A percentile compares a stretch with the other conserved stretches of the same genome.
Evolutionary conservation across 2,329 filamentous ascomycete genomes (phyloP).

Genomic region (Microdochium paspali): DNA sequence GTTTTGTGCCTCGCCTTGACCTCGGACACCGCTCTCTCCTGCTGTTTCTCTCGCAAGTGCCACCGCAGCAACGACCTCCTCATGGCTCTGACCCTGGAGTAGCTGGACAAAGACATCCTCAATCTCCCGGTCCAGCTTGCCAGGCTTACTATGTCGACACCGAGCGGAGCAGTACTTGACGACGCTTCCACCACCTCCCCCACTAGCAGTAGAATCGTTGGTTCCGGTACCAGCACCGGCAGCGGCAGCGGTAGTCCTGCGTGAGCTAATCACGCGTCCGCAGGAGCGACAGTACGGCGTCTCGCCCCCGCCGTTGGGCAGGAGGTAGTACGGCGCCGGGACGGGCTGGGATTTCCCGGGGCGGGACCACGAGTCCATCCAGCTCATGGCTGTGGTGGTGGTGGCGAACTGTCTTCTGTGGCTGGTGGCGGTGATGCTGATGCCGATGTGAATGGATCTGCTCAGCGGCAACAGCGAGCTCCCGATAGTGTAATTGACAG

Average conservation of each 20-base stretch:
- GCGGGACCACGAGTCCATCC: conserved; percentile 31
- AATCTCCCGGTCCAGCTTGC: conserved; percentile 38
- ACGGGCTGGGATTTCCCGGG: conserved; percentile 27
- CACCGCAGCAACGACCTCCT: conserved; percentile 1
- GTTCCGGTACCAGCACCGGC: too few relatives aligned
- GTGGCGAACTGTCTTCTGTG: too few relatives aligned
- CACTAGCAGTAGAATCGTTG: conserved; percentile 9
- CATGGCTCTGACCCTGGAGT: conserved; percentile 12
- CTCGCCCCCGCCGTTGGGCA: conserved; percentile 27
- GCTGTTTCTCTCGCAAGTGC: conserved; percentile 11
- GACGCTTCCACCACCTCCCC: not conserved
- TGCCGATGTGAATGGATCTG: not conserved
- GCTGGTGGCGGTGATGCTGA: not conserved
- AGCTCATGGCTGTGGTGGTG: conserved; percentile 23
- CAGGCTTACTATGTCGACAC: conserved; percentile 41
- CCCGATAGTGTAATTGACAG: too few relatives aligned
- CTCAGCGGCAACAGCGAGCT: too few relatives aligned
- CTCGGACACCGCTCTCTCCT: too few relatives aligned
- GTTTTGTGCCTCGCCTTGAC: too few relatives aligned
- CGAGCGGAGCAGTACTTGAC: conserved; percentile 48
- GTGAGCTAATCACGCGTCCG: conserved; percentile 40
- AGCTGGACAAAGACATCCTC: conserved; percentile 36
- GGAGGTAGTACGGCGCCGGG: conserved; percentile 46
- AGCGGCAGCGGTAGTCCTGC: conserved; percentile 13
- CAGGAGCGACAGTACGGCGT: conserved; percentile 48